Base-by-base conservation (phyloP, 306 rosid species). In the Fragaria iinumae region DNA sequence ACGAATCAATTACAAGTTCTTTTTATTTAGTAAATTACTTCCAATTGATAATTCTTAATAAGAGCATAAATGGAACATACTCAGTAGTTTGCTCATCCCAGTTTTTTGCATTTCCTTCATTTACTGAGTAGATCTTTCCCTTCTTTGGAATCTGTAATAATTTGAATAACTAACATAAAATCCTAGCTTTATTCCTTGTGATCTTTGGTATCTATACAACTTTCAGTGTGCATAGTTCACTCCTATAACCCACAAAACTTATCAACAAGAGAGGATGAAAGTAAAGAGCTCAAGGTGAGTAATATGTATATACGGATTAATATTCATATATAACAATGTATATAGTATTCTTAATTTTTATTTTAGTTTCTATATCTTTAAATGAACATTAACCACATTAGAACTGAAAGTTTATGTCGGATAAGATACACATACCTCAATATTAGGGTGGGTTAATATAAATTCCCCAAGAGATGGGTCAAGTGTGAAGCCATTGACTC, bases 391-490 rank as follows among this genome's bases (percentile, higher is more conserved):
- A 25, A 25, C 27, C 27, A 25, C 27, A 25, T 25, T 0, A 25
- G 27, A 25, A 25, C 27, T 25, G 27, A 25, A 25, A 25, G 27
- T 25, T 27, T 27, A 27, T 27, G 29, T 48, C 52, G 6, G n/a
- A 49, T 49, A 1, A 16, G 55, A 13, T 49, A 49, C 11, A 14
- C 7, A 44, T 85, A 91, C 98, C 97, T 91, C 86, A 74, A 93
- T 89, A 74, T 89, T 86, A 52, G 97, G 97, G 87, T 93, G 97
- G 71, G 97, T 93, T 69, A 93, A 83, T 78, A 93, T 93, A 86
- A 93, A 93, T 83, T 91, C 98, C 48, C 97, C 97, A 69, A 91
- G 98, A 75, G 96, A 93, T 63, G 98, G 98, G 77, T 91, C 98
- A 65, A 93, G 97, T n/a, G 97, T 91, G 88, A 91, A 93, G 63